These are phyloP conservation scores for Recurvomyces mirabilis DNA, from an alignment of 495 filamentous ascomycete species.

Conservation along the genomic window DNA sequence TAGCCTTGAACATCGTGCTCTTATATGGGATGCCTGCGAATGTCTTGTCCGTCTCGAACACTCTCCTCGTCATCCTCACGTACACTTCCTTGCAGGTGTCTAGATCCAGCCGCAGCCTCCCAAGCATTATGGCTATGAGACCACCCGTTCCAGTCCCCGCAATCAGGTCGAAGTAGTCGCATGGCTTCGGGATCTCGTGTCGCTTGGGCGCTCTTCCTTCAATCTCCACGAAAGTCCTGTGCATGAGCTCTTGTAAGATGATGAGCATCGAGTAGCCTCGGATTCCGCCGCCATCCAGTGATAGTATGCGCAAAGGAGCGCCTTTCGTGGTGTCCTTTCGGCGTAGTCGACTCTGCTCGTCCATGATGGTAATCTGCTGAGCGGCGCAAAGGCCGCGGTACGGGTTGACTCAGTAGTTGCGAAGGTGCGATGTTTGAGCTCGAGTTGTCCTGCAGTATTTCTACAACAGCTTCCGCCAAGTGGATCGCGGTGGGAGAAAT, in stretches of 20 bases:
- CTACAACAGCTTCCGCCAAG: no score
- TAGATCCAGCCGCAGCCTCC: slow-evolving; percentile 77
- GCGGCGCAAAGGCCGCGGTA: slow-evolving; percentile 13
- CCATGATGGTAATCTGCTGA: slow-evolving; percentile 13
- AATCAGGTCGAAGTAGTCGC: slow-evolving; percentile 97
- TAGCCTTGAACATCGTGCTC: slow-evolving; percentile 91
- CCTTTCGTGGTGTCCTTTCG: slow-evolving; percentile 92
- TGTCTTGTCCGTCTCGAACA: slow-evolving; percentile 97
- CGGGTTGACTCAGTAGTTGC: no score
- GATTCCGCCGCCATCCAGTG: slow-evolving; percentile 91
- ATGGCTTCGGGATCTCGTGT: slow-evolving; percentile 88
- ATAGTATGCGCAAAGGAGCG: slow-evolving; percentile 81
- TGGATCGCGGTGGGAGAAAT: no score
- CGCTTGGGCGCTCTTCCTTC: slow-evolving; percentile 73
- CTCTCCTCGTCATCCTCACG: slow-evolving; percentile 80
- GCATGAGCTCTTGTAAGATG: slow-evolving; percentile 92
- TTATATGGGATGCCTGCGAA: slow-evolving; percentile 87
- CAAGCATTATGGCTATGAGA: slow-evolving; percentile 92
- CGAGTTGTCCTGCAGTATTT: no score
- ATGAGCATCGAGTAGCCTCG: slow-evolving; percentile 95
- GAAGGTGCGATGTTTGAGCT: no score
- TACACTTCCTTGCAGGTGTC: slow-evolving; percentile 96
- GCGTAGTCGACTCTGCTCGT: slow-evolving; percentile 33
- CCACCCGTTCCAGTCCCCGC: slow-evolving; percentile 90
- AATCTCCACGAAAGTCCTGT: slow-evolving; percentile 74